These are phyloP conservation scores for Ogataea pilisensis DNA, from an alignment of 805 yeast species.

Conservation along the genomic window DNA sequence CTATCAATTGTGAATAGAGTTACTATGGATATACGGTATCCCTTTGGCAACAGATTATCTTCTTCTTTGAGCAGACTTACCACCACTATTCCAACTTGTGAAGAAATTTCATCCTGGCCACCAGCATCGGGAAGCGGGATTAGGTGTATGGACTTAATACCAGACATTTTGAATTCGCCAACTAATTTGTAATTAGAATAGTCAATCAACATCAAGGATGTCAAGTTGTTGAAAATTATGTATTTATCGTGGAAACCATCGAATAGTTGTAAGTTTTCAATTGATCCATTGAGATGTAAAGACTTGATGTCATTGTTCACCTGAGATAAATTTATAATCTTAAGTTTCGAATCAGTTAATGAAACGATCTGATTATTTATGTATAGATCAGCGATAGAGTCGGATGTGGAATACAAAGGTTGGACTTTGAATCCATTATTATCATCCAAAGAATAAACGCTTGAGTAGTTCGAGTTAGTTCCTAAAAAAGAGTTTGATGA, in stretches of 20 bases:
- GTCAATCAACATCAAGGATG: neutral
- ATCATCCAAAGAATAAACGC: neutral
- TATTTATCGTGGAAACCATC: neutral
- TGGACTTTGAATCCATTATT: neutral
- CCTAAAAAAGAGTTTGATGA: neutral
- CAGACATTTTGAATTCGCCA: neutral
- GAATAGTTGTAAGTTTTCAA: slow-evolving; percentile 1
- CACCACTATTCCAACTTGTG: neutral
- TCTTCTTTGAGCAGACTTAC: no score
- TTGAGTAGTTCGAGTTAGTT: neutral
- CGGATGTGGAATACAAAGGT: slow-evolving; percentile 1
- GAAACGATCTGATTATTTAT: neutral
- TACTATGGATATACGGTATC: no score
- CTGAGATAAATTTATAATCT: neutral
- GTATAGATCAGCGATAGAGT: neutral
- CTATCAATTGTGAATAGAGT: neutral
- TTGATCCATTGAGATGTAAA: slow-evolving; percentile 5
- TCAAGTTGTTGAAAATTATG: neutral
- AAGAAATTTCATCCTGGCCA: neutral
- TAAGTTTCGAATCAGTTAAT: neutral
- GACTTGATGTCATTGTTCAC: neutral
- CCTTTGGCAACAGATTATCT: no score
- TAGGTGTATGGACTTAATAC: neutral
- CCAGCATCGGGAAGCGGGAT: neutral
- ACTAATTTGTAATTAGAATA: no score